Evolutionary conservation across 352 stramenopile genomes (phyloP).

Genomic region (Pythium pyrilobum): DNA sequence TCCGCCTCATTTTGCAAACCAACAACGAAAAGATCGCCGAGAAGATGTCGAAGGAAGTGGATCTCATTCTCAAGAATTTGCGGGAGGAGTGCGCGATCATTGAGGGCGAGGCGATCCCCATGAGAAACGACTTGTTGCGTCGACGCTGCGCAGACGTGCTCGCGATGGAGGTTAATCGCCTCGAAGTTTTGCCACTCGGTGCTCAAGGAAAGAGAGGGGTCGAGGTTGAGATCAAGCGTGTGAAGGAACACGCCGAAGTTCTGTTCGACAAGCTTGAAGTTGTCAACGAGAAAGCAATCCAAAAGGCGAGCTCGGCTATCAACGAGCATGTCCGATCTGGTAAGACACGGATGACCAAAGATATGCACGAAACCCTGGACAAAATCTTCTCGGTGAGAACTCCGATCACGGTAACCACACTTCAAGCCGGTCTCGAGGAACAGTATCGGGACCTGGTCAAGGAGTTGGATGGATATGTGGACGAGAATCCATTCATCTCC

Average conservation of each 20-base stretch:
- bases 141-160: slow-evolving; percentile 51
- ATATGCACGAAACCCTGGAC: slow-evolving; percentile 58
- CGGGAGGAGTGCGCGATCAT: slow-evolving; percentile 50
- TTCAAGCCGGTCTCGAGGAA: slow-evolving; percentile 59
- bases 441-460: slow-evolving; percentile 29
- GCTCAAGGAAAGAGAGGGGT: slow-evolving; percentile 41
- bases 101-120: slow-evolving; percentile 54
- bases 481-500: slow-evolving; percentile 29
- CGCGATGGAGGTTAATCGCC: slow-evolving; percentile 32
- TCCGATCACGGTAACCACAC: slow-evolving; percentile 47
- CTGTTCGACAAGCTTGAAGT: slow-evolving; percentile 75
- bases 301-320: slow-evolving; percentile 44
- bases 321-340: slow-evolving; percentile 45
- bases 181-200: slow-evolving; percentile 45
- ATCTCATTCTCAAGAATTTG: slow-evolving; percentile 48
- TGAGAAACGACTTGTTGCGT: slow-evolving; percentile 43
- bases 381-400: slow-evolving; percentile 42
- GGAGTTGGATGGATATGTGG: slow-evolving; percentile 21
- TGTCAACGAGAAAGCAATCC: slow-evolving; percentile 64
- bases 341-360: slow-evolving; percentile 55
- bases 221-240: slow-evolving; percentile 45
- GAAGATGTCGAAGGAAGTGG: slow-evolving; percentile 46
- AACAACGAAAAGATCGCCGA: slow-evolving; percentile 65
- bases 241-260: slow-evolving; percentile 52
- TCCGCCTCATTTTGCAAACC: slow-evolving; percentile 56